A percentile compares a stretch with the other conserved stretches of the same genome.
These are phyloP conservation scores for Starmerella davenportii DNA, from an alignment of 805 yeast genomes.

Conservation along the genomic window DNA sequence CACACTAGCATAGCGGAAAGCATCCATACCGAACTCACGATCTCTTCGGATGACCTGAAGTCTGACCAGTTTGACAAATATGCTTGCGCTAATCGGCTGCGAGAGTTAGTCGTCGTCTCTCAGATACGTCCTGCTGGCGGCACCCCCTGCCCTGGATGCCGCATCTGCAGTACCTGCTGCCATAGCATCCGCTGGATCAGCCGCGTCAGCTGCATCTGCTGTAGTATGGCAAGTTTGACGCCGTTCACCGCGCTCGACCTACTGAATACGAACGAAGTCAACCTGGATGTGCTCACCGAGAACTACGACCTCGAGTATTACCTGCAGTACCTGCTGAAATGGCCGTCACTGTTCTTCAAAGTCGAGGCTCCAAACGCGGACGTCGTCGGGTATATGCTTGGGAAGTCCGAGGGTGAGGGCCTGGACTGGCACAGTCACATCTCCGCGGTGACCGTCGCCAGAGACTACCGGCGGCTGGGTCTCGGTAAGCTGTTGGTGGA, in stretches of 20 bases:
- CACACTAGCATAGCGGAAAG: too few species aligned
- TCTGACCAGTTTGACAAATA: too few species aligned
- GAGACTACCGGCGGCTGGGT: constrained; percentile 67
- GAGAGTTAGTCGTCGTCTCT: too few species aligned
- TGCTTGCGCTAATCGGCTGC: too few species aligned
- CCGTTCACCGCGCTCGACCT: constrained; percentile 83
- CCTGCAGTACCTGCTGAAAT: constrained; percentile 57
- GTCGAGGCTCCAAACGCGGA: constrained; percentile 28
- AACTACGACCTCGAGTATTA: constrained; percentile 76
- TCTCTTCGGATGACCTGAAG: too few species aligned
- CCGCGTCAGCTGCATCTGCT: too few species aligned
- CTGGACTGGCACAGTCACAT: constrained; percentile 93
- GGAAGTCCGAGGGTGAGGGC: constrained; percentile 78
- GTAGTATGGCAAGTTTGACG: constrained; percentile 60
- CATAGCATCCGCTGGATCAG: too few species aligned
- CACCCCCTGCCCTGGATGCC: too few species aligned
- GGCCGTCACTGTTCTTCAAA: constrained; percentile 85
- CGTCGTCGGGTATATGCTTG: constrained; percentile 47
- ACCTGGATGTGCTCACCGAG: constrained; percentile 79
- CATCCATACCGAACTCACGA: too few species aligned
- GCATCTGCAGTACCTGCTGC: too few species aligned
- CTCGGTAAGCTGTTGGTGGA: constrained; percentile 65
- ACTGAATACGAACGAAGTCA: constrained; percentile 52
- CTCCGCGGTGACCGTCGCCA: constrained; percentile 82
- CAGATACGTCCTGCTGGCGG: too few species aligned